Percentiles rank a stretch among this genome's conserved stretches.
phyloP scores from a whole-genome alignment of 305 asterid genomes.

The Ajuga reptans region DNA sequence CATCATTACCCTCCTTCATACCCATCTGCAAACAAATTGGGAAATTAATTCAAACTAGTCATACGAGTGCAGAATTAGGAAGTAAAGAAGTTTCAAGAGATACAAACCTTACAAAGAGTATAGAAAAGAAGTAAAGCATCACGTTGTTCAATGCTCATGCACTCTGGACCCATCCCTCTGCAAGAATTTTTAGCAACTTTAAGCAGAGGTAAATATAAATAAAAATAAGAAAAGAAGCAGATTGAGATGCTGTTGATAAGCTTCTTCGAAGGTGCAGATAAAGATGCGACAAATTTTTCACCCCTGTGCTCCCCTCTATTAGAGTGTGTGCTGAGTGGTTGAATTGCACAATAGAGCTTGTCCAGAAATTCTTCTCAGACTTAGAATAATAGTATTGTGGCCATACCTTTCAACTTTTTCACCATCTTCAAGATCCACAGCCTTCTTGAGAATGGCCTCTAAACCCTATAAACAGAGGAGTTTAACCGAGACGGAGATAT shows the following conservation, averaged over 20 bases:
- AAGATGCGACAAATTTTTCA: neutral
- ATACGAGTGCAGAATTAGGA: slow-evolving; percentile 2
- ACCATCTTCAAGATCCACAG: slow-evolving; percentile 78
- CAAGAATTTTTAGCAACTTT: slow-evolving; percentile 27
- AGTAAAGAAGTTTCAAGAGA: slow-evolving; percentile 21
- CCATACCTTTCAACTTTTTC: slow-evolving; percentile 60
- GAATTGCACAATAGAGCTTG: slow-evolving; percentile 16
- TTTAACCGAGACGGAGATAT: slow-evolving; percentile 23
- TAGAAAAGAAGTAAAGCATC: slow-evolving; percentile 87
- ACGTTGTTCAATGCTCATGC: slow-evolving; percentile 62
- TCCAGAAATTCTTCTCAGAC: neutral
- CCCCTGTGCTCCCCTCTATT: slow-evolving; percentile 11
- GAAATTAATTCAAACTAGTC: slow-evolving; percentile 20
- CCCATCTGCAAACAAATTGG: slow-evolving; percentile 65
- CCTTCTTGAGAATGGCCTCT: slow-evolving; percentile 82
- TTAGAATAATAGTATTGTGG: neutral
- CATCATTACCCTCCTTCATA: slow-evolving; percentile 88
- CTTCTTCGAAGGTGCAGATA: slow-evolving; percentile 7
- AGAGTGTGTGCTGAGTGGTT: slow-evolving; percentile 15
- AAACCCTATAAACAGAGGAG: slow-evolving; percentile 46
- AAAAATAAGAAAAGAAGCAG: slow-evolving; percentile 2
- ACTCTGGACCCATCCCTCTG: slow-evolving; percentile 62
- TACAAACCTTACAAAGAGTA: slow-evolving; percentile 89
- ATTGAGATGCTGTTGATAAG: slow-evolving; percentile 6
- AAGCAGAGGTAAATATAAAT: slow-evolving; percentile 27